phyloP scores from a whole-genome alignment of 345 rosid species.

The Viola odorata region DNA sequence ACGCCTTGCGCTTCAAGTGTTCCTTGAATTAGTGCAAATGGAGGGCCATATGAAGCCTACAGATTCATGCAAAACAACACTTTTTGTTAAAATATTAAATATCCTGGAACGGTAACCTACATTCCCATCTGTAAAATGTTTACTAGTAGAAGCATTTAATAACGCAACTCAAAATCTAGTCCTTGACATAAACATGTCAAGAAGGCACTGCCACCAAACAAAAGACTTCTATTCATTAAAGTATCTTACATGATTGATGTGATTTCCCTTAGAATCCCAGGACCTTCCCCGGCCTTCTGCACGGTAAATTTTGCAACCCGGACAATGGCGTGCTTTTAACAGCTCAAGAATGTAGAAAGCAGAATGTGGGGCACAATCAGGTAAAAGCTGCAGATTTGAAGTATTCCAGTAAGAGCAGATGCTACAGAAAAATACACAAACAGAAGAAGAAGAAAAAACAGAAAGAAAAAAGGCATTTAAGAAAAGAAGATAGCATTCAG shows the following conservation, averaged over 20 bases:
- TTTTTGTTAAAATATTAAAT: background rate
- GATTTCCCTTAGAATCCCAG: conserved; percentile 84
- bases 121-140: background rate
- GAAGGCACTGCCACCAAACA: too few relatives aligned
- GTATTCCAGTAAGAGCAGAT: background rate
- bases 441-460: too few relatives aligned
- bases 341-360: conserved; percentile 69
- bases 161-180: too few relatives aligned
- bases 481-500: background rate
- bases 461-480: too few relatives aligned
- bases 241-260: conserved; percentile 51
- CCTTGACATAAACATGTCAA: too few relatives aligned
- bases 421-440: background rate
- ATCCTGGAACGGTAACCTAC: background rate
- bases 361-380: conserved; percentile 89
- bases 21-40: conserved; percentile 87
- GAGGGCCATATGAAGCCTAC: conserved; percentile 84
- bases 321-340: conserved; percentile 60
- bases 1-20: conserved; percentile 60
- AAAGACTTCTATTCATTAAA: background rate
- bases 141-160: too few relatives aligned
- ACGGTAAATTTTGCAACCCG: conserved; percentile 84
- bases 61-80: conserved; percentile 9
- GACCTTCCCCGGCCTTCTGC: conserved; percentile 67
- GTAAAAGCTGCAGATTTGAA: conserved; percentile 60